These are phyloP conservation scores for Xerocomus brunneocitrinus DNA, from an alignment of 768 basidiomycete genomes.

Conservation along the genomic window DNA sequence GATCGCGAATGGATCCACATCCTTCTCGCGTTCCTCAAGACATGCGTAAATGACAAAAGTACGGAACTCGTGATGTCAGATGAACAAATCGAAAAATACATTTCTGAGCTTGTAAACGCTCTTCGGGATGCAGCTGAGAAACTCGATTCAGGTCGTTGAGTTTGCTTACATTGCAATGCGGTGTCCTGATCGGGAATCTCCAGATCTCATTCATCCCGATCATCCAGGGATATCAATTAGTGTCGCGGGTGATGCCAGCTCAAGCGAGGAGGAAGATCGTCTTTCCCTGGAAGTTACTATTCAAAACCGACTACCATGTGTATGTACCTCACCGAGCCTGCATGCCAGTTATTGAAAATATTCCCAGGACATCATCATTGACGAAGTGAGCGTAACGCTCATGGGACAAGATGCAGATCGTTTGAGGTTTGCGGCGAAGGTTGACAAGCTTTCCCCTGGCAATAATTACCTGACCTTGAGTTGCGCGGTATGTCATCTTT, in stretches of 20 bases:
- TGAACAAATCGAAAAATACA: slow-evolving; percentile 47
- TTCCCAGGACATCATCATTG: slow-evolving; percentile 53
- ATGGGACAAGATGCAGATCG: slow-evolving; percentile 59
- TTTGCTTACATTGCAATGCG: background rate
- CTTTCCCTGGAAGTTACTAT: slow-evolving; percentile 56
- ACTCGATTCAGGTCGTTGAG: slow-evolving; percentile 51
- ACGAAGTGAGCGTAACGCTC: slow-evolving; percentile 59
- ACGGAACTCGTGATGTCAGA: slow-evolving; percentile 51
- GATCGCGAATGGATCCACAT: slow-evolving; percentile 81
- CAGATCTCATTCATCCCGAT: slow-evolving; percentile 64
- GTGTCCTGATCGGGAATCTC: slow-evolving; percentile 9
- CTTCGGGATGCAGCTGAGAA: slow-evolving; percentile 45
- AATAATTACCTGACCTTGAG: slow-evolving; percentile 53
- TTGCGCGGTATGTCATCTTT: slow-evolving; percentile 58
- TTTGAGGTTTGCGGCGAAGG: slow-evolving; percentile 48
- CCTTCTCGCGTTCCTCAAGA: slow-evolving; percentile 70
- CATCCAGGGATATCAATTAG: slow-evolving; percentile 63
- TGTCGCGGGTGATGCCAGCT: slow-evolving; percentile 42
- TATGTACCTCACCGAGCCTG: slow-evolving; percentile 36
- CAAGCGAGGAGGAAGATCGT: slow-evolving; percentile 63
- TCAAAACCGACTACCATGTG: slow-evolving; percentile 70
- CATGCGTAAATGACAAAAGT: slow-evolving; percentile 53
- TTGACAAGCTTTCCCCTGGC: slow-evolving; percentile 51
- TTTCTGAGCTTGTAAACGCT: slow-evolving; percentile 45
- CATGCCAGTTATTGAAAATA: slow-evolving; percentile 8